Base-by-base conservation (phyloP, 768 basidiomycete genomes). In the Rhizopogon roseolus region DNA sequence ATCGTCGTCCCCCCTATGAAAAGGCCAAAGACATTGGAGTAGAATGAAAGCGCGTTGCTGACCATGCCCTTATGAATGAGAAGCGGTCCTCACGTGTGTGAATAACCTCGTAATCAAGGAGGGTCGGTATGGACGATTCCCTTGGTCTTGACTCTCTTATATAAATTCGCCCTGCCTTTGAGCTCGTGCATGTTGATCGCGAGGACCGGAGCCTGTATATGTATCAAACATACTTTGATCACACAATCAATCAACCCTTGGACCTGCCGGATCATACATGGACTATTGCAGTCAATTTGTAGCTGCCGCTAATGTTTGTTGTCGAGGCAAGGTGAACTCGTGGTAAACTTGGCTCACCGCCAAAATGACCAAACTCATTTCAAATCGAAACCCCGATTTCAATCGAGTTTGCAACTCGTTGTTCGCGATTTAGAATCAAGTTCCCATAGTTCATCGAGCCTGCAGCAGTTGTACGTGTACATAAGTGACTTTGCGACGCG, bases 11-110 rank as follows among this genome's bases (percentile, higher is more conserved):
- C 46, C 2, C 53, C 53, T 32, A 32, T 39, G 17, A 49, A 22
- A 16, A 54, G 36, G 29, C 38, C 53, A 41, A 54, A 54, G 3
- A 27, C 40, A 25, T 41, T 41, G 34, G 53, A 54, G 16, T 32
- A 54, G 39, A 54, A 41, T 19, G 29, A 41, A 22, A 54, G 17
- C n/a, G 16, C 29, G 5, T 25, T 34, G 39, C 10, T 49, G 13
- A 22, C 19, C 40, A 41, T 41, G 39, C 29, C 8, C 8, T 7
- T 32, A 32, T 10, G 29, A 36, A 5, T 36, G 34, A 4, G 11
- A 36, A 13, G 11, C 3, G 13, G 34, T 13, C 34, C 29, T 11
- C 11, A 1, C 34, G 34, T 36, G 34, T 34, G 11, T 11, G 34
- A 34, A 10, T 34, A 11, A 1, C 4, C 1, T 39, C 17, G 38